Evolutionary conservation across 495 filamentous ascomycete genomes (phyloP), one percentile per base, ranked within the genome.

Genomic region (Baudoinia panamericana): DNA sequence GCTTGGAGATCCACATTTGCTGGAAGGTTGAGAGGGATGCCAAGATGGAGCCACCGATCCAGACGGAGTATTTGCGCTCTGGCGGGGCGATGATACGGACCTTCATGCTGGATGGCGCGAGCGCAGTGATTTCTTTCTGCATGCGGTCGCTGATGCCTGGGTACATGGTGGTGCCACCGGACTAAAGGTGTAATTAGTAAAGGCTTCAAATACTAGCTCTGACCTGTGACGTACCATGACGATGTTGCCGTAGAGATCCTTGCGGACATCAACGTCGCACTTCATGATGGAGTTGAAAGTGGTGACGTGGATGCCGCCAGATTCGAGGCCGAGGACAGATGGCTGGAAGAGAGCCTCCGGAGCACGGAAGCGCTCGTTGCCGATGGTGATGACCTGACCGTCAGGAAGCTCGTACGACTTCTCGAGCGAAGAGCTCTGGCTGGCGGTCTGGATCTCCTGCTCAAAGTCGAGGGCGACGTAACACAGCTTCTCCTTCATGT

Each of bases 1-100:
- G 90, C 84, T 97, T 97, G 51, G 90, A 97, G 80, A 97, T 96
- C 90, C 90, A 97, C 92, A 97, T 97, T 73, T 96, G 90, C 72
- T 97, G 90, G 86, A 96, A 96, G 69, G 90, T 96, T 45, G 90
- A 97, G 51, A 97, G 84, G 49, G 90, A 97, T 52, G 90, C 90
- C 61, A 97, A 70, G 64, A 97, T 97, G 65, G 90, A 97, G 76
- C 90, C 90, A 85, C 90, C 90, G 66, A 97, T 97, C 90, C 90
- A 97, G 73, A 97, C 90, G 47, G 90, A 81, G 73, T 81, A 81
- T 67, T 81, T 81, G 57, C 76, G 75, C 70, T 81, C 76, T 36
- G 76, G 76, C 51, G 76, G 76, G 61, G 76, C 76, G 54, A 81
- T 81, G 62, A 81, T 81, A 72, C 80, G 80, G 63, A 81, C 75